Evolutionary conservation across 176 grass and related monocot genomes (phyloP).

Genomic region (Hsuehochloa calcarea): DNA sequence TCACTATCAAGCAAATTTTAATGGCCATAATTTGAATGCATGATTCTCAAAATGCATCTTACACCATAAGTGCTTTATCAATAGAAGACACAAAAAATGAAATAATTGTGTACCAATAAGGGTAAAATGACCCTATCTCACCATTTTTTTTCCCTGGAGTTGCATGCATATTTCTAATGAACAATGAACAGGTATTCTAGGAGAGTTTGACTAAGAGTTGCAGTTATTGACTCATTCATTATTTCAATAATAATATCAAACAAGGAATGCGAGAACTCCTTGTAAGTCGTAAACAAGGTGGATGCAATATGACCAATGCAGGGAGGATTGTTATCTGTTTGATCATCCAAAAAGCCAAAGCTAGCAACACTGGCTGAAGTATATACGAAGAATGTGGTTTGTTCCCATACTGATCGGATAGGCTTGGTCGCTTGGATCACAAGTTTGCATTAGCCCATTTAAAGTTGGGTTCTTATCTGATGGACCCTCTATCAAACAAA

Average conservation of each 20-base stretch:
- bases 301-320: not conserved
- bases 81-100: not conserved
- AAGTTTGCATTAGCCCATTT: not conserved
- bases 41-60: not conserved
- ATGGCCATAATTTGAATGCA: not conserved
- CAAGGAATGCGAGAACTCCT: not conserved
- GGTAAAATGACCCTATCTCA: not conserved
- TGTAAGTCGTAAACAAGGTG: not conserved
- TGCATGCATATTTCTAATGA: not conserved
- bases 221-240: constrained; percentile 3
- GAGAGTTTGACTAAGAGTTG: constrained; percentile 4
- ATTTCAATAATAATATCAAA: not conserved
- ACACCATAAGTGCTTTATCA: not conserved
- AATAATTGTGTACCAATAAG: not conserved
- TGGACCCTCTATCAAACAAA: not conserved
- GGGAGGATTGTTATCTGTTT: not conserved
- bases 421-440: not conserved
- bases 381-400: not conserved
- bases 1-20: not conserved
- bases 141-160: not conserved
- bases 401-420: not conserved
- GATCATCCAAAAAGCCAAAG: not conserved
- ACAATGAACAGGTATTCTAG: not conserved
- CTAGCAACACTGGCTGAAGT: constrained; percentile 1
- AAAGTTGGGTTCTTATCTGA: not conserved